Evolutionary conservation across 768 basidiomycete genomes (phyloP), one percentile per base, ranked within the genome.

Genomic region (Termitomyces sp.): DNA sequence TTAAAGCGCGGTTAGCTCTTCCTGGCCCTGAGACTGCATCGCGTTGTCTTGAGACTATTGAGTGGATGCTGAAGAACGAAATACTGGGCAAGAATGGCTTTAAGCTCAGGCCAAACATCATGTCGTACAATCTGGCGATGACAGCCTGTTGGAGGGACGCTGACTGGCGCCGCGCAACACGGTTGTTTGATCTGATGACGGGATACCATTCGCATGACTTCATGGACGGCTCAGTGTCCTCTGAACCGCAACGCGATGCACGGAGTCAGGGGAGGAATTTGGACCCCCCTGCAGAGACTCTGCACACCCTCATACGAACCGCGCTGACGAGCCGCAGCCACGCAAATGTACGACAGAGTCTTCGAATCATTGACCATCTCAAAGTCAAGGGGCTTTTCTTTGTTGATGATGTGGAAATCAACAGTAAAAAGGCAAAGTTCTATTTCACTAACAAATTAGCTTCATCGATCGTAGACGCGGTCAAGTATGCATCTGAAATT

Each of bases 161-260:
- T 14, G 87, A 91, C 70, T 92, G 88, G 89, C 73, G 68, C 28
- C 76, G 76, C 20, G 82, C 86, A 1, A 67, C 75, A 50, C 77
- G 79, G 51, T 72, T 81, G 18, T 87, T 91, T 69, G 83, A 89
- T 61, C 73, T 89, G 63, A 87, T 92, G 84, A 87, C 88, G 4
- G 89, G 90, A 6, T 84, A 82, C 63, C 80, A 79, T 60, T 65
- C 70, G 2, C 77, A 80, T 56, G 82, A 82, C 51, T 85, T 86
- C 60, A 77, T 78, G 72, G 80, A 82, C 43, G 81, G 77, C 5
- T 69, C 78, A 5, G 72, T 75, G 3, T 60, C 65, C 14, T 40
- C 59, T 44, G 47, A 52, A n/a, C 83, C 81, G 9, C 72, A 69
- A 58, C 65, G 76, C 12, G 77, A 80, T 60, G 71, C 71, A 65